Evolutionary conservation across 352 stramenopile genomes (phyloP).

Genomic region (Globisporangium solare): DNA sequence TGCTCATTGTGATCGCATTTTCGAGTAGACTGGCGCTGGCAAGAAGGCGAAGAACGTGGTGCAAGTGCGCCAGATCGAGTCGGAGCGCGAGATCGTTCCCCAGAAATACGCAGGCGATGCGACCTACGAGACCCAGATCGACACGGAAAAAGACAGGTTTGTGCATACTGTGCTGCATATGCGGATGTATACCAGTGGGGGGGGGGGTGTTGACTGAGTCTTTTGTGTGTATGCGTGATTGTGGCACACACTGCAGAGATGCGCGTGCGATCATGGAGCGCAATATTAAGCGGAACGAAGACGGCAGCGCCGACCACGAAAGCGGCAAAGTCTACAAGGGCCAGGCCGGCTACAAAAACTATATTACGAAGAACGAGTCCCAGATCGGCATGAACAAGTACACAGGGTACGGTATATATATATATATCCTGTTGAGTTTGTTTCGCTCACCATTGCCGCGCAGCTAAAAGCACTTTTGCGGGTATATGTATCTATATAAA

Average conservation of each 20-base stretch:
- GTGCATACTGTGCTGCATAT: neutral
- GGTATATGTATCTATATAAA: slow-evolving; percentile 2
- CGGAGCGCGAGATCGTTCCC: slow-evolving; percentile 68
- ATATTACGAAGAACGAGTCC: slow-evolving; percentile 84
- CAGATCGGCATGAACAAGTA: slow-evolving; percentile 89
- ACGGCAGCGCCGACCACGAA: slow-evolving; percentile 57
- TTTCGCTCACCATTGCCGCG: too few species aligned
- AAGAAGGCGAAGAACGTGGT: slow-evolving; percentile 67
- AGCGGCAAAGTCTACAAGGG: slow-evolving; percentile 82
- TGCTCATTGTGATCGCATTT: neutral
- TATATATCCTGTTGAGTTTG: too few species aligned
- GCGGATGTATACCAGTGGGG: too few species aligned
- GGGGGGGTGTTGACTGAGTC: neutral
- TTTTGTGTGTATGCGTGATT: too few species aligned
- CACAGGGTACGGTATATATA: slow-evolving; percentile 48
- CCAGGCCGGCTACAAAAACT: slow-evolving; percentile 85
- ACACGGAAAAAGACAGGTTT: slow-evolving; percentile 73
- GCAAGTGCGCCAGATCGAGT: slow-evolving; percentile 54
- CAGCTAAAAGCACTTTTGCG: too few species aligned
- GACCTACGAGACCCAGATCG: slow-evolving; percentile 82
- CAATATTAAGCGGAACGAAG: slow-evolving; percentile 65
- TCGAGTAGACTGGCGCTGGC: slow-evolving; percentile 36
- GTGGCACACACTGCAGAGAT: slow-evolving; percentile 32
- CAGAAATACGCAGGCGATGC: slow-evolving; percentile 77
- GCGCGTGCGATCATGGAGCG: slow-evolving; percentile 73